Evolutionary conservation across 495 filamentous ascomycete species (phyloP).

Genomic region (Podospora pseudocomata): DNA sequence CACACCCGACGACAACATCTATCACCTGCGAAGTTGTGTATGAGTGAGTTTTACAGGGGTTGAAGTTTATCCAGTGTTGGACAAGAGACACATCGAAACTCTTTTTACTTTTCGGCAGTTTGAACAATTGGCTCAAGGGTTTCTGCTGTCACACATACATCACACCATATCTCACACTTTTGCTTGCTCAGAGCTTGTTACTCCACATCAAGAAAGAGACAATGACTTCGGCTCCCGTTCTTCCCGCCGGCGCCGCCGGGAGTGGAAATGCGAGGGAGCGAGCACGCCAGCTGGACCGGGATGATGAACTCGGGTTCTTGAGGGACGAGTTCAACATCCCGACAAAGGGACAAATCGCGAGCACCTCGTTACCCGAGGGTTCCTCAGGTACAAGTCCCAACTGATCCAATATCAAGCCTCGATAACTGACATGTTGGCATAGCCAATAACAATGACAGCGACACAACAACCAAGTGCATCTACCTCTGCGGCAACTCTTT

Average conservation of each 20-base stretch:
- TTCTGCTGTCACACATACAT: not conserved
- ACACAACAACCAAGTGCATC: slow-evolving; percentile 49
- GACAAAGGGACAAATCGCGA: slow-evolving; percentile 69
- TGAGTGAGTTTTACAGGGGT: not conserved
- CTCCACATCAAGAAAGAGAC: not conserved
- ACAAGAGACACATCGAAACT: slow-evolving; percentile 10
- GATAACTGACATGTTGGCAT: slow-evolving; percentile 13
- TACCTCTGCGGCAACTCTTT: slow-evolving; percentile 98
- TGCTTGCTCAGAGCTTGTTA: not conserved
- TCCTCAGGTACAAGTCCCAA: slow-evolving; percentile 24
- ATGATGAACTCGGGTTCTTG: slow-evolving; percentile 64
- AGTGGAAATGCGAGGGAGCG: slow-evolving; percentile 8
- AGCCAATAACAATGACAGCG: slow-evolving; percentile 13
- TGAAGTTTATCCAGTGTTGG: not conserved
- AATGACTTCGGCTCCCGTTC: slow-evolving; percentile 15
- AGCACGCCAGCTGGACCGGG: slow-evolving; percentile 53
- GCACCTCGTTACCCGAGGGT: slow-evolving; percentile 51
- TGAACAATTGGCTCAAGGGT: slow-evolving; percentile 10
- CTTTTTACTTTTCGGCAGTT: not conserved
- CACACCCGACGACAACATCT: not conserved
- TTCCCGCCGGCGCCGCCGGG: not conserved
- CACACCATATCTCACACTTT: not conserved
- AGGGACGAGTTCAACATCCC: slow-evolving; percentile 82
- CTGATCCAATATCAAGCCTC: not conserved
- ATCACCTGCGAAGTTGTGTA: not conserved